Base-by-base conservation (phyloP, 2,329 filamentous ascomycete species). In the Thermoascus crustaceus region DNA sequence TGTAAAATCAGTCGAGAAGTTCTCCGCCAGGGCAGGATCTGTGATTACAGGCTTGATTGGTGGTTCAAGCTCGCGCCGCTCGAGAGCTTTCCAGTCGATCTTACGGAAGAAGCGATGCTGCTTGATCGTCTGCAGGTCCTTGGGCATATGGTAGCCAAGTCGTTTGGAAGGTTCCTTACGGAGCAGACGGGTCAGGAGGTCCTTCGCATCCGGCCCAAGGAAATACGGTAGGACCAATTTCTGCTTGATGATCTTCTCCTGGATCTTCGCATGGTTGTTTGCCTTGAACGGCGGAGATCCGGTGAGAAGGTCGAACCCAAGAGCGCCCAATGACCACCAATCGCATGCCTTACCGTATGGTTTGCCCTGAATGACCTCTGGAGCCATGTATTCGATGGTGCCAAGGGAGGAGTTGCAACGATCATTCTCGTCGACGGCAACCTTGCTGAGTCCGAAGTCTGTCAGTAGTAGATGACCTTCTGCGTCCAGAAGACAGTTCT, bases 371-470 rank as follows among this genome's bases (percentile, higher is more conserved):
- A 98, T 78, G 34, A 98, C 84, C 64, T 98, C 91, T 1, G 91
- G 91, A 0, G 91, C 93, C 91, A 98, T 98, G 72, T 98, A 98
- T 59, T 96, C 91, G 39, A 95, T 82, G 0, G 91, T 98, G 33
- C 91, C 91, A 7, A 95, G 77, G 46, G 95, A 82, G 26, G 86
- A 94, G 63, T 87, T 85, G 71, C 89, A 95, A 20, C 71, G 72
- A 45, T 72, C 72, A 37, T 75, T 73, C 36, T 76, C 64, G 39
- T 87, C 80, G 10, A 91, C 74, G 1, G 88, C 81, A 20, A 96
- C 91, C 64, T 98, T 98, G 65, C 85, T 94, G 11, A 98, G 75
- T 4, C 91, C 91, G 58, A 98, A 98, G 61, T 98, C 93, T 1
- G 93, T 96, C 18, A 98, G 74, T 4, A 98, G 76, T 1, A 98